phyloP scores from a whole-genome alignment of 345 rosid genomes.

The Eucalyptus sp. region DNA sequence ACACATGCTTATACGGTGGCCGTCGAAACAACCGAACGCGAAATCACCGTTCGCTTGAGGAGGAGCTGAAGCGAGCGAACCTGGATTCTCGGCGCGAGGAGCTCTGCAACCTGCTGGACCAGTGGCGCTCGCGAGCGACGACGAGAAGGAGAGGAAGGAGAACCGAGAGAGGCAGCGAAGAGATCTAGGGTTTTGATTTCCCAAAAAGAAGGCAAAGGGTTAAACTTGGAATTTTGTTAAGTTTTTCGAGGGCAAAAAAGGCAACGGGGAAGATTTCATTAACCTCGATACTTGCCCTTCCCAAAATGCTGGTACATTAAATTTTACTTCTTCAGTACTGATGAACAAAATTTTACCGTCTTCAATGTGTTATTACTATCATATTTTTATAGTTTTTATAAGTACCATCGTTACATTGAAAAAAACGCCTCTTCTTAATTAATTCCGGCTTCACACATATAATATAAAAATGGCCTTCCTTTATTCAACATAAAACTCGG shows the following conservation, averaged over 20 bases:
- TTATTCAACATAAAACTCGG: background rate
- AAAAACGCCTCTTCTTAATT: background rate
- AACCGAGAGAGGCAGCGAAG: background rate
- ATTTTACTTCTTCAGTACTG: background rate
- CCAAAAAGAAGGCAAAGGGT: background rate
- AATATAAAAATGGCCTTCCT: background rate
- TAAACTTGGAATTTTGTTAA: background rate
- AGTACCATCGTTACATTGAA: background rate
- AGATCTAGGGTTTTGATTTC: background rate
- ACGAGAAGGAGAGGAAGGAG: background rate
- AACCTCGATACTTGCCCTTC: background rate
- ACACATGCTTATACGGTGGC: background rate
- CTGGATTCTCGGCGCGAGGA: background rate
- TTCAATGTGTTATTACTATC: background rate
- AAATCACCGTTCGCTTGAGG: background rate
- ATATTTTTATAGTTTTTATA: background rate
- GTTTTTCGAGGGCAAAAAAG: background rate
- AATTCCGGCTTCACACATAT: background rate
- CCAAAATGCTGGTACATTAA: background rate
- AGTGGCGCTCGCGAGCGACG: background rate
- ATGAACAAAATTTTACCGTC: background rate
- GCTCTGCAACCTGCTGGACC: background rate
- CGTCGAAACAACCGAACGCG: background rate
- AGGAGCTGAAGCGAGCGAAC: background rate
- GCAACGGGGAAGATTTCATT: background rate